These are phyloP conservation scores for Diaporthe sp. DNA, from an alignment of 2,329 filamentous ascomycete genomes.

Conservation along the genomic window DNA sequence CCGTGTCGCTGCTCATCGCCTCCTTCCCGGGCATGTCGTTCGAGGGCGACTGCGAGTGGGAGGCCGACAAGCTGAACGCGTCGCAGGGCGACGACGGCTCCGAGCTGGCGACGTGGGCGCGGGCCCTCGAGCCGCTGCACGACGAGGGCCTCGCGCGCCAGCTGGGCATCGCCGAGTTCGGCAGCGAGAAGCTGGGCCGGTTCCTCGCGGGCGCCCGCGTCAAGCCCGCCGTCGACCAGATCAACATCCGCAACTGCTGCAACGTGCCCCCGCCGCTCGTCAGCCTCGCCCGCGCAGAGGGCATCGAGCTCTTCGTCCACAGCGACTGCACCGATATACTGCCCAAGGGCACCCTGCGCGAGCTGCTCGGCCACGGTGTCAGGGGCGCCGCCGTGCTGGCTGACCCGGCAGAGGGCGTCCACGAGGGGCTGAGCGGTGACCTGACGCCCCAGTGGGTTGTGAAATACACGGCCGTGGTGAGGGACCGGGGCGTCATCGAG, in stretches of 20 bases:
- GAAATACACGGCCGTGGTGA: constrained; percentile 96
- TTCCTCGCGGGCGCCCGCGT: constrained; percentile 80
- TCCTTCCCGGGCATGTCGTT: constrained; percentile 95
- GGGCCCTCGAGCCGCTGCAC: constrained; percentile 78
- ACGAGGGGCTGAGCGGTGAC: constrained; percentile 77
- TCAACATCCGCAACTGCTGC: constrained; percentile 96
- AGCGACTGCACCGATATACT: constrained; percentile 94
- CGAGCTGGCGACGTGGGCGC: constrained; percentile 76
- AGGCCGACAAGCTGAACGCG: constrained; percentile 73
- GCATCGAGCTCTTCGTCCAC: constrained; percentile 91
- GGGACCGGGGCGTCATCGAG: constrained; percentile 94
- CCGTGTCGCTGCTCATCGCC: constrained; percentile 89
- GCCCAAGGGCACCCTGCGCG: constrained; percentile 84
- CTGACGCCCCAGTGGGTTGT: constrained; percentile 93
- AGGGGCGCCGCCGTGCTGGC: constrained; percentile 83
- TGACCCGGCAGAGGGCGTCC: constrained; percentile 56
- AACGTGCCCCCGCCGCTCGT: constrained; percentile 91
- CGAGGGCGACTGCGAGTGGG: constrained; percentile 90
- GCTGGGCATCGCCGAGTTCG: constrained; percentile 92
- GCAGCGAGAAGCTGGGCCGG: constrained; percentile 81
- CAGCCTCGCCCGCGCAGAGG: constrained; percentile 83
- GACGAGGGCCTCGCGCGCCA: constrained; percentile 75
- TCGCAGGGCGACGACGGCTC: constrained; percentile 75
- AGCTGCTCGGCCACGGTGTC: constrained; percentile 81
- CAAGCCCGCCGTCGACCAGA: constrained; percentile 89